Base-by-base conservation (phyloP, 2,329 filamentous ascomycete genomes). In the Truncatella angustata region DNA sequence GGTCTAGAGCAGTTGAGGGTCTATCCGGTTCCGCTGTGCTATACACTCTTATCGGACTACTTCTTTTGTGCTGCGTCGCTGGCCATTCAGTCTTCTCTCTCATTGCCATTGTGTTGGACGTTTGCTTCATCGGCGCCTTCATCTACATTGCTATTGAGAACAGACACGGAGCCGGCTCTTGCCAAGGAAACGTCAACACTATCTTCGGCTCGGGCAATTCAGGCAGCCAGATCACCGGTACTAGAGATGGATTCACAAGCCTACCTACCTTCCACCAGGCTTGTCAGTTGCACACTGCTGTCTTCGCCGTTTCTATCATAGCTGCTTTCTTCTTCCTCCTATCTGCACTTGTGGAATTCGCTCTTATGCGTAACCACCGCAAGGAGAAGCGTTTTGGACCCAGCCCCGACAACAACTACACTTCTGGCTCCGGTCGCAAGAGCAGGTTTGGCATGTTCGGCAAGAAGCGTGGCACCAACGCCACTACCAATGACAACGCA, bases 61-160 rank as follows among this genome's bases (percentile, higher is more conserved):
- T 94, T 28, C 73, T 95, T 34, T 86, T 93, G 7, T 91, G 89
- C 75, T 94, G 84, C 66, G 73, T 96, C 5, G 90, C 88, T 32
- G 91, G 91, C 24, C 79, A 88, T 55, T 76, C 79, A 4, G 76
- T 93, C 68, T 87, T 91, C 54, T 88, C 88, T 3, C 78, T 86
- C 63, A 58, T 94, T 50, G 88, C 82, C 57, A 82, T 96, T 56
- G 55, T 92, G 21, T 76, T 97, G 44, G 90, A 97, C 64, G 62
- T 94, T 49, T 80, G 80, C 62, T 96, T 96, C 70, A 73, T 84
- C 49, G 90, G 81, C 36, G 84, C 78, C 53, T 94, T 94, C 75
- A 82, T 95, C 64, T 95, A 91, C 64, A 82, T 97, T 54, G 90
- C 91, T 1, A 76, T 86, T 45, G 78, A 90, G 56, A 92, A 89